A percentile compares a stretch with the other conserved stretches of the same genome.
Conservation (phyloP, 257 asterid species). For the Primulina eburnea region DNA sequence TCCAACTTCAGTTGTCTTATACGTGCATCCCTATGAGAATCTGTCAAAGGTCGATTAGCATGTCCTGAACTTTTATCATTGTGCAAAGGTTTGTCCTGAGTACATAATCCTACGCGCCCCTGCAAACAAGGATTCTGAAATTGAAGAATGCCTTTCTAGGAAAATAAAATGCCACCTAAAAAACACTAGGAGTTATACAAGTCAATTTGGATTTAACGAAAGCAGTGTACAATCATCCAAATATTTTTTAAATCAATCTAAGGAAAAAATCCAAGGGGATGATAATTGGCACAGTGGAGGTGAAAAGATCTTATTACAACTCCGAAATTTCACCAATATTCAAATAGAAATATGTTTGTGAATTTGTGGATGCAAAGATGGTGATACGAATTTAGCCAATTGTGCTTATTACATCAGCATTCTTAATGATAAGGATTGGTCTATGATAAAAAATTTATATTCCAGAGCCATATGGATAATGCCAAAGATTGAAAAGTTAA, state of each 20-base stretch:
- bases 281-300: neutral
- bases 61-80: slow-evolving; percentile 20
- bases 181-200: too few species aligned
- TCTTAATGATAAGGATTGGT: neutral
- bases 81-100: neutral
- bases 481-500: neutral
- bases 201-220: neutral
- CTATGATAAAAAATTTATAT: neutral
- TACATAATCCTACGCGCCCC: too few species aligned
- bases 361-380: neutral
- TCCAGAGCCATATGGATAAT: neutral
- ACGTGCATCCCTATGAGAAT: slow-evolving; percentile 35
- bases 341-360: neutral
- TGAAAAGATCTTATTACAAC: neutral
- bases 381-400: neutral
- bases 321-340: neutral
- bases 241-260: neutral
- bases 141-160: too few species aligned
- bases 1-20: slow-evolving; percentile 53
- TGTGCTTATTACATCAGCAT: neutral
- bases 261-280: neutral
- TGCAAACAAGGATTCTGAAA: too few species aligned
- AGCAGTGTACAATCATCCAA: neutral
- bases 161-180: too few species aligned
- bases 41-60: slow-evolving; percentile 19